These are phyloP conservation scores for Coemansia reversa DNA, from an alignment of 192 early-diverging fungal species.

Conservation along the genomic window DNA sequence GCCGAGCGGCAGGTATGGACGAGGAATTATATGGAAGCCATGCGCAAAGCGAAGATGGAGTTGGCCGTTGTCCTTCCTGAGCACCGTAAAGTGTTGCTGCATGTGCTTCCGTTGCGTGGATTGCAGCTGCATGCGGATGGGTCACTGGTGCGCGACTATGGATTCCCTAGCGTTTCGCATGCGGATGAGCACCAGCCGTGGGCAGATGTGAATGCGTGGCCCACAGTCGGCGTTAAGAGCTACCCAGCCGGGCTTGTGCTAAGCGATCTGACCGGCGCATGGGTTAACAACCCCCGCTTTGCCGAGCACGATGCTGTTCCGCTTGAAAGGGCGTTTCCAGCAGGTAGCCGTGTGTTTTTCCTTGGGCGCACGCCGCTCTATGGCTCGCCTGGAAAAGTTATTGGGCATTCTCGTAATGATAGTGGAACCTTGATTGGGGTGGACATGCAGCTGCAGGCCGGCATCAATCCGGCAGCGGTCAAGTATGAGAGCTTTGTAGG, in stretches of 20 bases:
- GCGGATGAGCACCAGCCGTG: slow-evolving; percentile 15
- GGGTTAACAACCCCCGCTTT: slow-evolving; percentile 65
- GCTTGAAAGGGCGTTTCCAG: slow-evolving; percentile 70
- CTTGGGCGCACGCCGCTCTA: slow-evolving; percentile 68
- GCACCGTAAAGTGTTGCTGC: slow-evolving; percentile 23
- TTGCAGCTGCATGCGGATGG: slow-evolving; percentile 44
- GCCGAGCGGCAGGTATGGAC: slow-evolving; percentile 31
- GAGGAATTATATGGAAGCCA: slow-evolving; percentile 28
- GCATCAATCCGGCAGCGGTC: slow-evolving; percentile 10
- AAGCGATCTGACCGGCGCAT: slow-evolving; percentile 47
- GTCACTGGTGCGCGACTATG: slow-evolving; percentile 48
- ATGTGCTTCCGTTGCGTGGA: slow-evolving; percentile 47
- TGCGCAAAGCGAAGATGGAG: slow-evolving; percentile 25
- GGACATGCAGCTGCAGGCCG: slow-evolving; percentile 38
- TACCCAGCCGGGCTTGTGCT: slow-evolving; percentile 47
- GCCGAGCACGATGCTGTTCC: slow-evolving; percentile 69
- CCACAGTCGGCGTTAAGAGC: slow-evolving; percentile 25
- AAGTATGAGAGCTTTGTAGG: slow-evolving; percentile 41
- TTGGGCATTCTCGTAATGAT: slow-evolving; percentile 52
- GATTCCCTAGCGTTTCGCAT: slow-evolving; percentile 5
- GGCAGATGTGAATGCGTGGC: slow-evolving; percentile 23
- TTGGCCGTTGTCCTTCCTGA: slow-evolving; percentile 22
- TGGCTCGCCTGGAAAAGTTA: slow-evolving; percentile 70
- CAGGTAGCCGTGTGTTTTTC: slow-evolving; percentile 74
- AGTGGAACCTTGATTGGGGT: slow-evolving; percentile 18